A percentile compares a stretch with the other conserved stretches of the same genome.
phyloP scores from a whole-genome alignment of 768 basidiomycete species.

The Kwoniella mangroviensis region DNA sequence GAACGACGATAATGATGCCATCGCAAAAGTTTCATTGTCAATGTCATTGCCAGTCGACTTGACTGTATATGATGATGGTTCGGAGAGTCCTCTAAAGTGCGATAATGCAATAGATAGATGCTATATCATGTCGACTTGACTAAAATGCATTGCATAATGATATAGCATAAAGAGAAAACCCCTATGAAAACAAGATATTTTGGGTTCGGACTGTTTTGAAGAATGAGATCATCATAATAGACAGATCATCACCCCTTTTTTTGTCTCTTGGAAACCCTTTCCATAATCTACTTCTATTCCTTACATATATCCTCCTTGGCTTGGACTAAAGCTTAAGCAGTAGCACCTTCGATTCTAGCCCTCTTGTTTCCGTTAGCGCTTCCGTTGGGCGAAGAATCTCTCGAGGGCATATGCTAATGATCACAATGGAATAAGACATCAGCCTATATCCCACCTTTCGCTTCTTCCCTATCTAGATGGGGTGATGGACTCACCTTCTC shows the following conservation, averaged over 20 bases:
- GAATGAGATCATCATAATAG: neutral
- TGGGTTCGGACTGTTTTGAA: too few relatives aligned
- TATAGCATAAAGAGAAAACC: neutral
- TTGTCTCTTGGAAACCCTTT: neutral
- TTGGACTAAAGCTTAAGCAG: constrained; percentile 18
- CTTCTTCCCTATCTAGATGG: too few relatives aligned
- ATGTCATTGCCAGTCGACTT: neutral
- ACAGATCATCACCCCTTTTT: neutral
- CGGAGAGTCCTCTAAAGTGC: too few relatives aligned
- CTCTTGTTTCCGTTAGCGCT: constrained; percentile 37
- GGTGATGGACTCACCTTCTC: constrained; percentile 60
- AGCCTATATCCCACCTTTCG: neutral
- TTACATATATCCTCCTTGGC: neutral
- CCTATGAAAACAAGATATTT: too few relatives aligned
- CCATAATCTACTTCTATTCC: neutral
- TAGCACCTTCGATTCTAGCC: constrained; percentile 27
- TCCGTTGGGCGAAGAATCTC: constrained; percentile 46
- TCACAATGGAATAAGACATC: neutral
- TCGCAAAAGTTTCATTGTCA: neutral
- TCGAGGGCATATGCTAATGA: constrained; percentile 50
- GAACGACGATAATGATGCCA: too few relatives aligned
- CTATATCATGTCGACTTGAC: too few relatives aligned
- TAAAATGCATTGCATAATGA: neutral
- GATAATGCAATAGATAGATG: too few relatives aligned
- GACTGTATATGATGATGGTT: too few relatives aligned